Percentiles rank a stretch among this genome's conserved stretches.
phyloP scores from a whole-genome alignment of 2,329 filamentous ascomycete genomes.

The Peltaster fructicola region DNA sequence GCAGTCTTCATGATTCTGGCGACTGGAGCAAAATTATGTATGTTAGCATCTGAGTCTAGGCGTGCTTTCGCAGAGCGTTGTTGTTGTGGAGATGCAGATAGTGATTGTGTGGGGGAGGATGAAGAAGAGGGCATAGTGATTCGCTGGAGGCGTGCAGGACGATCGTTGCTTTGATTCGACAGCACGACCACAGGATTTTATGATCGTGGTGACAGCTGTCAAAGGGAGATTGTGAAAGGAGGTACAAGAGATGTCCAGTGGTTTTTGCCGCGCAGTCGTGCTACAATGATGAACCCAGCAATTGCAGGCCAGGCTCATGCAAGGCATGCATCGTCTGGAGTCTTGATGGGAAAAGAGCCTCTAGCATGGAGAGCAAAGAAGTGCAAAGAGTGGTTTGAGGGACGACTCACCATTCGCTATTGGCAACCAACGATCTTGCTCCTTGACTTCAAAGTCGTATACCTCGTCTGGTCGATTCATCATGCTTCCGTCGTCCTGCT shows the following conservation, averaged over 20 bases:
- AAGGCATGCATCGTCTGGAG: too few species aligned
- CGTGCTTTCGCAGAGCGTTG: slow-evolving; percentile 15
- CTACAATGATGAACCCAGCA: too few species aligned
- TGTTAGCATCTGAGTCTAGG: slow-evolving; percentile 64
- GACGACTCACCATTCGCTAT: slow-evolving; percentile 95
- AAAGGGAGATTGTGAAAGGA: slow-evolving; percentile 16
- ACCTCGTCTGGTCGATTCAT: slow-evolving; percentile 31
- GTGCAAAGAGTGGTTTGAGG: slow-evolving; percentile 5
- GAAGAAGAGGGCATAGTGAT: slow-evolving; percentile 26
- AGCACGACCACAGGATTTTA: slow-evolving; percentile 2
- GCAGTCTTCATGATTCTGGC: slow-evolving; percentile 98
- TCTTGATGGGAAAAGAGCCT: too few species aligned
- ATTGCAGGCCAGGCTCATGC: too few species aligned
- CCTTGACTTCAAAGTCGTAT: slow-evolving; percentile 97
- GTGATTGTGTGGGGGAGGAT: too few species aligned
- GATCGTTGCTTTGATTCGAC: not conserved
- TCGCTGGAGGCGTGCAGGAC: too few species aligned
- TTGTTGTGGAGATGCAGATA: slow-evolving; percentile 8
- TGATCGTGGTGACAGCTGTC: slow-evolving; percentile 14
- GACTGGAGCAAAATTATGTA: slow-evolving; percentile 86
- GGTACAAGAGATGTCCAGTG: too few species aligned
- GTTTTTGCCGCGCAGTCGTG: too few species aligned
- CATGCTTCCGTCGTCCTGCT: slow-evolving; percentile 6
- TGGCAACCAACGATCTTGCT: slow-evolving; percentile 97
- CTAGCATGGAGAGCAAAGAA: too few species aligned